Percentiles rank a stretch among this genome's conserved stretches.
Conservation (phyloP, 768 basidiomycete genomes). For the Podaxis sp. region DNA sequence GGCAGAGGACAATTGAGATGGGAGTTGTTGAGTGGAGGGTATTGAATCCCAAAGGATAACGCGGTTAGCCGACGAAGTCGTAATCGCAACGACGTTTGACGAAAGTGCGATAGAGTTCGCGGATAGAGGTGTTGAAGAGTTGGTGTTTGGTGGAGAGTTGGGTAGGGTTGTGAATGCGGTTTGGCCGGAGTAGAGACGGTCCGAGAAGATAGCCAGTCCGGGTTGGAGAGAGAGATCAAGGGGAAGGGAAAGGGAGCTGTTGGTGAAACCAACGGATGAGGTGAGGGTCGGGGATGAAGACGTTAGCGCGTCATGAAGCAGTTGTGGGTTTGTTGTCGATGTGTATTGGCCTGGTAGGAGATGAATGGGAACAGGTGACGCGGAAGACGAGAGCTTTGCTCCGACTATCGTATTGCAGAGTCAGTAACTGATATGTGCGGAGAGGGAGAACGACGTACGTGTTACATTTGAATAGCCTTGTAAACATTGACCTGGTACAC, state of each 20-base stretch:
- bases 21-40: constrained; percentile 70
- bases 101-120: constrained; percentile 66
- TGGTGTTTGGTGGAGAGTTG: constrained; percentile 39
- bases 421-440: constrained; percentile 22
- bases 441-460: constrained; percentile 48
- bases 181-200: constrained; percentile 64
- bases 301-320: constrained; percentile 66
- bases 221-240: constrained; percentile 65
- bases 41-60: constrained; percentile 81
- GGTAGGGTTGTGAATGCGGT: constrained; percentile 60
- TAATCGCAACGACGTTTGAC: constrained; percentile 65
- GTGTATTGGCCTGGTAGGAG: constrained; percentile 80
- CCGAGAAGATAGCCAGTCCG: constrained; percentile 64
- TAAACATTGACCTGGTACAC: constrained; percentile 86
- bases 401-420: constrained; percentile 51
- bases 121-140: constrained; percentile 49
- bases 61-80: constrained; percentile 57
- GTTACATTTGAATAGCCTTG: constrained; percentile 78
- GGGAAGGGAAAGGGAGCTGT: constrained; percentile 57
- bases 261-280: constrained; percentile 63
- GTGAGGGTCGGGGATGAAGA: constrained; percentile 60
- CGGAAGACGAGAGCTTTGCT: constrained; percentile 57
- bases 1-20: constrained; percentile 39
- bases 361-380: constrained; percentile 52
- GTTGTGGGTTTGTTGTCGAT: constrained; percentile 66